A percentile compares a stretch with the other conserved stretches of the same genome.
phyloP scores from a whole-genome alignment of 768 basidiomycete genomes.

The Hemileccinum impolitum region DNA sequence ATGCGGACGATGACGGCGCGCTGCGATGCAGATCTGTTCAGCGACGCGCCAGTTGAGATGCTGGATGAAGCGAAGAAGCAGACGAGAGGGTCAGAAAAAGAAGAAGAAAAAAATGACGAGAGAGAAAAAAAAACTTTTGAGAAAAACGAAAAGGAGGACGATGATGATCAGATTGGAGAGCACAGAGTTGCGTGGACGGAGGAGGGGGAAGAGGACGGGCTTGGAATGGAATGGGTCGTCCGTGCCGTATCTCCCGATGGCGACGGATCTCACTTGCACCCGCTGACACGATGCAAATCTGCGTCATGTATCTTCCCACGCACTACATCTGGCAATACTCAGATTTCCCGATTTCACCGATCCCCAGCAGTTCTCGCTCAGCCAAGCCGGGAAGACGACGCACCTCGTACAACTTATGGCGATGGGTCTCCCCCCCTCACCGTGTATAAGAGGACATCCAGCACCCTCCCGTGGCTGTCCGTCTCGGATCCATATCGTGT shows the following conservation, averaged over 20 bases:
- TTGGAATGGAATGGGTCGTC: slow-evolving; percentile 32
- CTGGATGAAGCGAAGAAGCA: too few species aligned
- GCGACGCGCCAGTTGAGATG: too few species aligned
- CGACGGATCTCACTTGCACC: slow-evolving; percentile 45
- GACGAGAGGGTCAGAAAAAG: background rate
- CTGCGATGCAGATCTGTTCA: slow-evolving; percentile 23
- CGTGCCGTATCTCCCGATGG: slow-evolving; percentile 63
- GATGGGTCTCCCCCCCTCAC: too few species aligned
- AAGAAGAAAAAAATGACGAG: background rate
- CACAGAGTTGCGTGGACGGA: background rate
- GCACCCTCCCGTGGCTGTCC: slow-evolving; percentile 19
- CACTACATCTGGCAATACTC: slow-evolving; percentile 12
- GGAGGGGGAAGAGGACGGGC: slow-evolving; percentile 3
- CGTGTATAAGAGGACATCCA: slow-evolving; percentile 18
- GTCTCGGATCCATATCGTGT: slow-evolving; percentile 2
- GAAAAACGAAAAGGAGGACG: slow-evolving; percentile 10
- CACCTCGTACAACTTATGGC: slow-evolving; percentile 6
- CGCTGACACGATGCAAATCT: slow-evolving; percentile 33
- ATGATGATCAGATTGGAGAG: slow-evolving; percentile 5
- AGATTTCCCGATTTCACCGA: slow-evolving; percentile 31
- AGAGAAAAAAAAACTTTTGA: slow-evolving; percentile 6
- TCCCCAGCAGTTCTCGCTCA: slow-evolving; percentile 4
- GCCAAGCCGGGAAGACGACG: slow-evolving; percentile 16
- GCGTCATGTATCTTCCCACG: slow-evolving; percentile 27
- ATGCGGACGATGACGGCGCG: slow-evolving; percentile 15